A percentile compares a stretch with the other conserved stretches of the same genome.
Evolutionary conservation across 2,329 filamentous ascomycete genomes (phyloP).

Genomic region (Neospermospora avenae): DNA sequence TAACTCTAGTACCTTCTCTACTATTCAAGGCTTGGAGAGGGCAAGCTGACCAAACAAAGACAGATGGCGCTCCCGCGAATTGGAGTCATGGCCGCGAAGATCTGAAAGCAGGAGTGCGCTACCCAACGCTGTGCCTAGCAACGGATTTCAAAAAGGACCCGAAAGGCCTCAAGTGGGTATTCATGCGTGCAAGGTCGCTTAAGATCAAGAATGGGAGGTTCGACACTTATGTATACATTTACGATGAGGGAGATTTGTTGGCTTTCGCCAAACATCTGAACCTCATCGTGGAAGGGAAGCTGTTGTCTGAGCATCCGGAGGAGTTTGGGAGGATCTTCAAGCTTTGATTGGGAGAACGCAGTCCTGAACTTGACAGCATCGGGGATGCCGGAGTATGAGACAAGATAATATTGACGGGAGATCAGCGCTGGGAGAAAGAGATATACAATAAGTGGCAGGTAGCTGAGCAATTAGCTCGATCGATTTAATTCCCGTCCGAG

Average conservation of each 20-base stretch:
- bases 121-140: background rate
- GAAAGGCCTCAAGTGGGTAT: background rate
- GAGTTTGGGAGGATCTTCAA: background rate
- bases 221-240: background rate
- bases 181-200: background rate
- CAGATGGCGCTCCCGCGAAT: background rate
- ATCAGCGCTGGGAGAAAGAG: too few relatives aligned
- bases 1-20: background rate
- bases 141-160: background rate
- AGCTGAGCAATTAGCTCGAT: background rate
- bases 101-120: background rate
- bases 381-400: too few relatives aligned
- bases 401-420: too few relatives aligned
- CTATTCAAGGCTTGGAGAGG: background rate
- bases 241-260: background rate
- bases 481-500: background rate
- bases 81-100: background rate
- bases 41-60: background rate
- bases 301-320: background rate
- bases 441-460: background rate
- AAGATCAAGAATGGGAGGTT: slow-evolving; percentile 2
- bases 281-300: background rate
- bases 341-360: background rate
- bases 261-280: background rate
- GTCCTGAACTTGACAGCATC: too few relatives aligned